Base-by-base conservation (phyloP, 352 stramenopile species). In the Globisporangium carolinianum region DNA sequence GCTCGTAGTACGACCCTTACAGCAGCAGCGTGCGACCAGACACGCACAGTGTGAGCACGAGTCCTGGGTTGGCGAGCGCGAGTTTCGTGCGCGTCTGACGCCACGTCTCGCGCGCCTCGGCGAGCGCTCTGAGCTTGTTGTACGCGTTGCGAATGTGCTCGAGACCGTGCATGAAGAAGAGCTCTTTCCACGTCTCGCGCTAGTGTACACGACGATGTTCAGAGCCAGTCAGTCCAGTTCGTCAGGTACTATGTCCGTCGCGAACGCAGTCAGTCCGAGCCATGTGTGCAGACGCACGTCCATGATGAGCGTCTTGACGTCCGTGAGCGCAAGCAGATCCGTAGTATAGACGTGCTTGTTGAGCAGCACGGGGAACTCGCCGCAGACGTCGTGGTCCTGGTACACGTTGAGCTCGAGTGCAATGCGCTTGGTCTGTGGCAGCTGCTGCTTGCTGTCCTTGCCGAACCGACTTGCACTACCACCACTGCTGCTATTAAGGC, bases 291-390 rank as follows among this genome's bases (percentile, higher is more conserved):
- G 0, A 65, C 76, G 24, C 77, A 91, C 83, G 70, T 91, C 81
- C 72, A 93, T 87, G 50, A 87, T 71, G 18, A 93, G 72, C 37
- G 77, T 69, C 53, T 90, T 91, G 58, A 93, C 83, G 45, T 93
- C 81, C 3, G 81, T 91, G 42, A 93, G 70, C 66, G 35, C 49
- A 12, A 70, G 76, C 35, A 93, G 52, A 46, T 93, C 80, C 0
- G 79, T 88, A 41, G 72, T 86, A 60, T 69, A 85, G 9, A 75
- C 57, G 3, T 66, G 54, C 54, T 71, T 79, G 55, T 87, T 86
- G 63, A 83, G 88, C 0, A 91, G 55, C 5, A 89, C 68, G 1
- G 80, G 73, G 42, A 76, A 87, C 39, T 87, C 79, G 11, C 77
- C 81, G 41, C 83, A 93, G 45, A 93, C 74, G 55, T 93, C 83